These are phyloP conservation scores for Cercophora sp. DNA, from an alignment of 495 filamentous ascomycete species.

Conservation along the genomic window DNA sequence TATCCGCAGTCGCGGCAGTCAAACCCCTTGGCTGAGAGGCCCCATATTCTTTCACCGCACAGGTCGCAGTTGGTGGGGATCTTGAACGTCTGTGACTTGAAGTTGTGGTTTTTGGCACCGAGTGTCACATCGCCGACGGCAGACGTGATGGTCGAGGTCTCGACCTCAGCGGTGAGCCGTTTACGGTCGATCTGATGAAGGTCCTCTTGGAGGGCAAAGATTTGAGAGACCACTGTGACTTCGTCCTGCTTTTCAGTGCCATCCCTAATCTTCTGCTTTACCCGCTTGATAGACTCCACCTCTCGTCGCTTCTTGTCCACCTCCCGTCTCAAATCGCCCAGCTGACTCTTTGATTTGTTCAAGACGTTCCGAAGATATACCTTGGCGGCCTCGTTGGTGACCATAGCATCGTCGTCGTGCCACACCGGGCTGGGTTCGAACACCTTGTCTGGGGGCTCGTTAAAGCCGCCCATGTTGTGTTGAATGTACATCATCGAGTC, in stretches of 20 bases:
- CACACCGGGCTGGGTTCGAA: constrained; percentile 97
- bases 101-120: constrained; percentile 89
- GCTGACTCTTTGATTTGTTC: constrained; percentile 78
- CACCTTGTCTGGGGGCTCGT: constrained; percentile 74
- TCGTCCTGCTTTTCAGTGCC: constrained; percentile 83
- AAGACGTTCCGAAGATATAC: constrained; percentile 88
- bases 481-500: constrained; percentile 97
- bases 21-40: constrained; percentile 89
- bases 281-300: constrained; percentile 66
- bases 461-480: constrained; percentile 77
- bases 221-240: constrained; percentile 67
- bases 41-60: constrained; percentile 95
- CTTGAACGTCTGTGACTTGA: constrained; percentile 96
- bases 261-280: constrained; percentile 69
- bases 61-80: constrained; percentile 98
- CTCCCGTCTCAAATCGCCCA: constrained; percentile 73
- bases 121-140: constrained; percentile 87
- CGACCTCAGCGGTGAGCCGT: constrained; percentile 82
- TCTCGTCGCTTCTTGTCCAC: constrained; percentile 80
- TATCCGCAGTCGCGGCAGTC: constrained; percentile 95
- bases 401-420: constrained; percentile 86
- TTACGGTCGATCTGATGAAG: constrained; percentile 83
- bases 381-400: constrained; percentile 78
- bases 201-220: constrained; percentile 77
- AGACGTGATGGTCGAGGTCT: constrained; percentile 80